Percentiles rank a stretch among this genome's conserved stretches.
These are phyloP conservation scores for Aphanoascus verrucosus DNA, from an alignment of 2,329 filamentous ascomycete genomes.

Conservation along the genomic window DNA sequence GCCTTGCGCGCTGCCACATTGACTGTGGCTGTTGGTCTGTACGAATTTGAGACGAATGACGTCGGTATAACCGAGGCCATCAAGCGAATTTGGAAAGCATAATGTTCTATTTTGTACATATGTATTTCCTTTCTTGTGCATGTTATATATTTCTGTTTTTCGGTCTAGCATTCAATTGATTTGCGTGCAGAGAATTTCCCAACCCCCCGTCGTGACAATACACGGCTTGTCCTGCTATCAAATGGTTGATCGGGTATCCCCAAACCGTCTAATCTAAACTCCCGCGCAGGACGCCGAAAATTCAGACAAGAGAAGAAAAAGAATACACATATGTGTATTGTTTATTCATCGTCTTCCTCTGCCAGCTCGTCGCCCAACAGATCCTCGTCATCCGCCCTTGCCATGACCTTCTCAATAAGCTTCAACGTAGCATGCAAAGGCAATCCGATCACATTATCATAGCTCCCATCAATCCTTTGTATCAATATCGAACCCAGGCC, in stretches of 20 bases:
- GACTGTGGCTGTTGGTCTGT: conserved; percentile 74
- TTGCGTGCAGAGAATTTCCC: background rate
- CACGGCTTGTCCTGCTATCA: background rate
- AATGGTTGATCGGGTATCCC: background rate
- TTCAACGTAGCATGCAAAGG: conserved; percentile 67
- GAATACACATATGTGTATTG: background rate
- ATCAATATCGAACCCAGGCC: conserved; percentile 77
- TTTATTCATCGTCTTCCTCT: conserved; percentile 33
- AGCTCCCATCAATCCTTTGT: conserved; percentile 76
- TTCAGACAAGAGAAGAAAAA: background rate
- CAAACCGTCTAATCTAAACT: background rate
- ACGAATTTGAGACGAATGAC: conserved; percentile 98
- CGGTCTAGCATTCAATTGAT: background rate
- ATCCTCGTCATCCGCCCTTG: conserved; percentile 58
- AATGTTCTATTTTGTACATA: conserved; percentile 23
- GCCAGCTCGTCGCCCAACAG: conserved; percentile 34
- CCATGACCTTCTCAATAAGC: conserved; percentile 79
- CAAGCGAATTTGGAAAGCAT: conserved; percentile 78
- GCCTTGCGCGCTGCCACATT: conserved; percentile 66
- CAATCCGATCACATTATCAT: conserved; percentile 89
- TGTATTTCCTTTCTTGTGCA: conserved; percentile 19
- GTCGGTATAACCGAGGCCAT: conserved; percentile 85
- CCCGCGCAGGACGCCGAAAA: background rate
- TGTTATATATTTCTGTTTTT: conserved; percentile 19
- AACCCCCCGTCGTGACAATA: too few species aligned